These are phyloP conservation scores for Solanum bulbocastanum DNA, from an alignment of 257 asterid species.

Conservation along the genomic window DNA sequence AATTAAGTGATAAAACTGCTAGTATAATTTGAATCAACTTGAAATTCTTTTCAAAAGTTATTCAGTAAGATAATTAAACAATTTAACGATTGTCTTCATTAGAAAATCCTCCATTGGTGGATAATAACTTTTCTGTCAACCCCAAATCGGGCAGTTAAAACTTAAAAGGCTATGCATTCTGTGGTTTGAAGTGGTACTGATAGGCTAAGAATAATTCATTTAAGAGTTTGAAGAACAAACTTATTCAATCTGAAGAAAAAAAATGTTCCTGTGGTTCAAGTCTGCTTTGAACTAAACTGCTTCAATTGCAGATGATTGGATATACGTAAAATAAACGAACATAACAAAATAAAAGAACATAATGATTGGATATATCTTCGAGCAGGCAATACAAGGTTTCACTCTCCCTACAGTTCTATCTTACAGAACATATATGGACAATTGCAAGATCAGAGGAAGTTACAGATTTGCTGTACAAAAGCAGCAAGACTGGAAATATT, in stretches of 20 bases:
- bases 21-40: neutral
- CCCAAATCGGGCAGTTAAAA: neutral
- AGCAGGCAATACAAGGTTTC: neutral
- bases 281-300: neutral
- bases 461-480: slow-evolving; percentile 11
- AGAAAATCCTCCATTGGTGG: neutral
- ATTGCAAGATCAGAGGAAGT: slow-evolving; percentile 1
- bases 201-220: neutral
- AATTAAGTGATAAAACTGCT: neutral
- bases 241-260: neutral
- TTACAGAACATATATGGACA: slow-evolving; percentile 1
- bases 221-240: neutral
- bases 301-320: neutral
- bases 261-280: neutral
- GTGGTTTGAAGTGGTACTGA: neutral
- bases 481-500: neutral
- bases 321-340: neutral
- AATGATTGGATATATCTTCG: neutral
- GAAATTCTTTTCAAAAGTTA: neutral
- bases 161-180: neutral
- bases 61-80: neutral
- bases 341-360: neutral
- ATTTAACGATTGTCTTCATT: neutral
- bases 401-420: neutral
- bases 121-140: neutral